Conservation (phyloP, 192 early-diverging fungal species). For the Phycomyces blakesleeanus region DNA sequence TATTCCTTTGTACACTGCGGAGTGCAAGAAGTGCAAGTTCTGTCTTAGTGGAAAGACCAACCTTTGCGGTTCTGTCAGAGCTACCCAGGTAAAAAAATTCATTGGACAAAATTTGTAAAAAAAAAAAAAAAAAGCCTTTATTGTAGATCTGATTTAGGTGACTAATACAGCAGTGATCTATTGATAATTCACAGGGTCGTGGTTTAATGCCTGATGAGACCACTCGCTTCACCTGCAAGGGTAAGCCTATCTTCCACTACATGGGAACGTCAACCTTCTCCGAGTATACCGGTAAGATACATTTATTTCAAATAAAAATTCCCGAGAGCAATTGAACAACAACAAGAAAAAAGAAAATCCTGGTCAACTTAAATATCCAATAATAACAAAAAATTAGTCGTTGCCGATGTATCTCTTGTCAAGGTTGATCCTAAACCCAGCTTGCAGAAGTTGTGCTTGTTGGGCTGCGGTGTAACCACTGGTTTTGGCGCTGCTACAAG, state of each 20-base stretch:
- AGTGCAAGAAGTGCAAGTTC: conserved; percentile 95
- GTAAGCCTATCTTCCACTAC: conserved; percentile 87
- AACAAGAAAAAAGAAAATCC: too few relatives aligned
- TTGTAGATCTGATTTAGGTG: not conserved
- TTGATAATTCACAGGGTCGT: conserved; percentile 56
- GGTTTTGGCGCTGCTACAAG: conserved; percentile 94
- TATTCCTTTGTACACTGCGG: conserved; percentile 86
- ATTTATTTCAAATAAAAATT: not conserved
- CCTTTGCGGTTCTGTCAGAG: conserved; percentile 85
- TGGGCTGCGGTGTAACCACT: conserved; percentile 96
- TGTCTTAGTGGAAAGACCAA: conserved; percentile 97
- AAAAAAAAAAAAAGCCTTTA: too few relatives aligned
- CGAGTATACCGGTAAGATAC: conserved; percentile 76
- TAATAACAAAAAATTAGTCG: conserved; percentile 64
- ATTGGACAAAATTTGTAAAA: not conserved
- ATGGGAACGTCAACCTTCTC: conserved; percentile 95
- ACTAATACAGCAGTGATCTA: too few relatives aligned
- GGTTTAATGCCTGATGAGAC: conserved; percentile 96
- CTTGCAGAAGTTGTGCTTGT: conserved; percentile 82
- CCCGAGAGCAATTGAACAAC: not conserved
- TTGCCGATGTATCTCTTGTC: conserved; percentile 85
- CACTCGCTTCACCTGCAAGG: conserved; percentile 87
- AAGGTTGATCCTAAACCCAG: conserved; percentile 77
- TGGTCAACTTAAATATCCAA: too few relatives aligned
- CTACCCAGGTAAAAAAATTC: conserved; percentile 68